These are phyloP conservation scores for Achlya hypogyna DNA, from an alignment of 352 stramenopile genomes.

Conservation along the genomic window DNA sequence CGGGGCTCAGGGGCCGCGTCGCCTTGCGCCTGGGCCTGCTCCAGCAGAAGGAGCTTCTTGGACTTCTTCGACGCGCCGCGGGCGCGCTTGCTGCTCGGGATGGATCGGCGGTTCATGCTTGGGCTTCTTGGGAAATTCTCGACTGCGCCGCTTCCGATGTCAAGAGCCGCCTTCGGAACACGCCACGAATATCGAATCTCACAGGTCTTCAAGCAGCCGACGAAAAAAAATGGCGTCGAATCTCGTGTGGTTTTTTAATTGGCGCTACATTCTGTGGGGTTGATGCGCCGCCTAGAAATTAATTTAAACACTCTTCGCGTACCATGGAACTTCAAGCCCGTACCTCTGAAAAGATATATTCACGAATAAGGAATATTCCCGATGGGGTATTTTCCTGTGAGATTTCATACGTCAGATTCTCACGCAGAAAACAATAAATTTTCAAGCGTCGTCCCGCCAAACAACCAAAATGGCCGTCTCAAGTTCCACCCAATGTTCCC, in stretches of 20 bases:
- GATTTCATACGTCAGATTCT: no score
- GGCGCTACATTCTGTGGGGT: not conserved
- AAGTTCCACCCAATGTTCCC: no score
- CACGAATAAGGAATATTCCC: no score
- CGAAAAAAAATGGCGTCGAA: not conserved
- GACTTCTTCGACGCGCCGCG: not conserved
- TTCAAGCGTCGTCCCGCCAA: no score
- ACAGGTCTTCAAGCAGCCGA: not conserved
- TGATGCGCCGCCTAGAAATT: not conserved
- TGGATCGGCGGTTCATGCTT: not conserved
- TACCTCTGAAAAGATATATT: not conserved
- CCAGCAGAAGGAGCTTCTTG: conserved; percentile 6
- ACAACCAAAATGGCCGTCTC: no score
- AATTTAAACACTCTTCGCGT: not conserved
- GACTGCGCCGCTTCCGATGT: not conserved
- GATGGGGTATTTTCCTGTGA: no score
- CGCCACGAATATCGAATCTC: not conserved
- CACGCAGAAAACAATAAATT: no score
- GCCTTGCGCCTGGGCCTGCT: not conserved
- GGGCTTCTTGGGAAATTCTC: not conserved
- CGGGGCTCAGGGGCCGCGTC: not conserved
- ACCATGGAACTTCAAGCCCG: not conserved
- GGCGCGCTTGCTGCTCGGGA: conserved; percentile 14
- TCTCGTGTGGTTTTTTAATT: not conserved
- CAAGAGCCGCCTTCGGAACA: no score